Conservation (phyloP, 2,329 filamentous ascomycete species). For the Sporothrix brunneoviolacea region DNA sequence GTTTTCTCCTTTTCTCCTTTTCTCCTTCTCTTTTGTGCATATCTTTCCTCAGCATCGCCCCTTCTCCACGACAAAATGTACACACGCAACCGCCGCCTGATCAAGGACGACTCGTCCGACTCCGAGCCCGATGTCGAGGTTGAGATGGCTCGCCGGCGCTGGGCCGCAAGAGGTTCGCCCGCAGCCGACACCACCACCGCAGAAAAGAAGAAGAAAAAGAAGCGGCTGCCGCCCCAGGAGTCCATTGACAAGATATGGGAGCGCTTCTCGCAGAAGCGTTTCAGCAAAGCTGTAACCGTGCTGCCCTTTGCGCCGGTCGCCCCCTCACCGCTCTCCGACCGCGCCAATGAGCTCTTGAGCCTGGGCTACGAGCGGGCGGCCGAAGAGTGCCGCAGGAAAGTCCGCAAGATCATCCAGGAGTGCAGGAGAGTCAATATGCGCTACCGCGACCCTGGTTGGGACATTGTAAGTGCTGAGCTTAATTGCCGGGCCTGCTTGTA, state of each 20-base stretch:
- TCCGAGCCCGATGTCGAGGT: slow-evolving; percentile 14
- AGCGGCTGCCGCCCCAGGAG: slow-evolving; percentile 54
- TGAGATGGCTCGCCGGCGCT: slow-evolving; percentile 3
- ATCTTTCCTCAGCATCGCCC: background rate
- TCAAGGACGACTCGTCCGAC: slow-evolving; percentile 23
- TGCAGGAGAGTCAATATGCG: slow-evolving; percentile 72
- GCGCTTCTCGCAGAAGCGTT: slow-evolving; percentile 52
- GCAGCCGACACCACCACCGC: background rate
- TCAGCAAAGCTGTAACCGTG: slow-evolving; percentile 58
- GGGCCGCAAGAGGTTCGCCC: background rate
- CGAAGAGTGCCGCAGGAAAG: slow-evolving; percentile 57
- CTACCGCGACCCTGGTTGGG: slow-evolving; percentile 62
- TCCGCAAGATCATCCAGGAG: slow-evolving; percentile 53
- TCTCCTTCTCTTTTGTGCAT: background rate
- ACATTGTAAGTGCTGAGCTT: slow-evolving; percentile 42
- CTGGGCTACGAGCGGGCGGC: slow-evolving; percentile 57
- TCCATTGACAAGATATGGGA: slow-evolving; percentile 63
- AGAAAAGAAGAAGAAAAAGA: slow-evolving; percentile 53
- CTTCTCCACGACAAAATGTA: slow-evolving; percentile 1
- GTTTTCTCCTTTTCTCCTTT: background rate
- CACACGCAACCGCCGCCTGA: slow-evolving; percentile 4
- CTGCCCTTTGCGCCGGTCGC: slow-evolving; percentile 57
- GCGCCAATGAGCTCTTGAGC: slow-evolving; percentile 53
- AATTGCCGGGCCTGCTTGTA: no score
- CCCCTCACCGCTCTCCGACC: slow-evolving; percentile 42